Evolutionary conservation across 805 yeast genomes (phyloP), one percentile per base, ranked within the genome.

Genomic region (Clavispora vitiphila): DNA sequence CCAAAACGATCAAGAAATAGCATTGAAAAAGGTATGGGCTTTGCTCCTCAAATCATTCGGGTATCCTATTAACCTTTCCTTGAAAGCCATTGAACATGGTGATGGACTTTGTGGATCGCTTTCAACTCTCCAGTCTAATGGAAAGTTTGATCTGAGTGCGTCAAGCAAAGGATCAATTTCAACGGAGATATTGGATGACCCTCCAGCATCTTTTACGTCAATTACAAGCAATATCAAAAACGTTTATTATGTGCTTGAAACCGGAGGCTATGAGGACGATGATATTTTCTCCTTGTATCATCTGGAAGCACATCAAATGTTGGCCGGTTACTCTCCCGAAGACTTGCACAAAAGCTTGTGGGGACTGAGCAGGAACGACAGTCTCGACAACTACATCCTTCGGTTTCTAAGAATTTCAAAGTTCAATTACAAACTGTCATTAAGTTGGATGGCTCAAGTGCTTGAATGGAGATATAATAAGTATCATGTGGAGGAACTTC

Each of bases 11-110:
- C 48, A 47, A 37, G 51, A 47, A 25, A 29, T 47, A 9, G 47
- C 49, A 10, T 40, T 47, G 16, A 47, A 47, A 27, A 44, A 42
- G n/a, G 38, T 47, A 14, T 47, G 51, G 51, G 49, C 49, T 8
- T 34, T 35, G 12, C 40, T 47, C 16, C 35, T 47, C 29, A 47
- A 45, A 37, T 39, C 38, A 14, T 47, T 42, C 14, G 51, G 51
- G 12, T 47, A 47, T 26, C 45, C 46, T 3, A 16, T 47, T 16
- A n/a, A 15, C n/a, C 10, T 26, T n/a, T 26, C 44, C 4, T 10
- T 32, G 10, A 11, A 22, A 20, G 27, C 5, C 14, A 29, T 29
- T 29, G 32, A 29, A 9, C 19, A 5, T 4, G 32, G 32, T 8
- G 21, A 29, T 29, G 20, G 8, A 4, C 32, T 29, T 16, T 29